phyloP scores from a whole-genome alignment of 768 basidiomycete genomes.

The Mycena haematopus region DNA sequence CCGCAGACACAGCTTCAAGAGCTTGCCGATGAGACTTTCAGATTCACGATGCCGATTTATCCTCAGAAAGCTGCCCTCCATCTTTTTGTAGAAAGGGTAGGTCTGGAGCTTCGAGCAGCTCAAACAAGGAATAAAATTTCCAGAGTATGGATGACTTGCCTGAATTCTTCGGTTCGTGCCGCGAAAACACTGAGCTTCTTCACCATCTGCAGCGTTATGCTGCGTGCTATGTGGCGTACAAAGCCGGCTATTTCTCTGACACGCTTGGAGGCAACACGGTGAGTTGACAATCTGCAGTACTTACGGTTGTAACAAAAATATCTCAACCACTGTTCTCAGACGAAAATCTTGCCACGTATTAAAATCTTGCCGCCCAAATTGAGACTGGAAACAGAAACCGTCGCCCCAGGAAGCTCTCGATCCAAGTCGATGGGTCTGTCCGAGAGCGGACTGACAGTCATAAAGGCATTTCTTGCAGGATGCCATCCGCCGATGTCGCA shows the following conservation, averaged over 20 bases:
- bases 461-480: constrained; percentile 17
- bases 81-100: constrained; percentile 21
- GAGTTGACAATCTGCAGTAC: neutral
- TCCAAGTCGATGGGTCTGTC: neutral
- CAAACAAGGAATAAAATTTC: neutral
- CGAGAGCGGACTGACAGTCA: neutral
- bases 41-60: constrained; percentile 16
- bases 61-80: constrained; percentile 15
- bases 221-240: constrained; percentile 22
- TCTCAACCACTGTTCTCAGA: neutral
- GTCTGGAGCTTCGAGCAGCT: neutral
- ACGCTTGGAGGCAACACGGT: neutral
- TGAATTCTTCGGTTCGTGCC: constrained; percentile 9
- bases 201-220: constrained; percentile 27
- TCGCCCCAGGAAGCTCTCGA: neutral
- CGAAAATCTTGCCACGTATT: neutral
- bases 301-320: neutral
- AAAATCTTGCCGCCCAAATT: neutral
- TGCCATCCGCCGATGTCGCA: constrained; percentile 26
- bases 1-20: constrained; percentile 2
- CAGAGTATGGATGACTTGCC: constrained; percentile 14
- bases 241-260: constrained; percentile 18
- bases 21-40: constrained; percentile 13
- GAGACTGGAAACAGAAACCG: neutral
- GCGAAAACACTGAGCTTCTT: neutral